Evolutionary conservation across 148 eudicot genomes (phyloP), one percentile per base, ranked within the genome.

Genomic region (Chenopodium berlandieri): DNA sequence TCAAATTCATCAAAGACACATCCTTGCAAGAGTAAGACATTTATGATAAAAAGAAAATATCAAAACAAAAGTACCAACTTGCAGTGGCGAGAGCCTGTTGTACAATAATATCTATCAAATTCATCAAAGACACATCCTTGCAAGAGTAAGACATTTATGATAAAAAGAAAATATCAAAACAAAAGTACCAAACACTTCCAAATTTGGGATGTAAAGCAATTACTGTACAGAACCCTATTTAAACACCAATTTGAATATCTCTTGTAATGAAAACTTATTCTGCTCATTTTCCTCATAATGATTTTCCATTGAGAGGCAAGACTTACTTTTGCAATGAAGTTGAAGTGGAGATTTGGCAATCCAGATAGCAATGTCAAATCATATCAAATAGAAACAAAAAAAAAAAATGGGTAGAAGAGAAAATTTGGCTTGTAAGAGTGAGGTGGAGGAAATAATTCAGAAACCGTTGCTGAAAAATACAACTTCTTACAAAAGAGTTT

Each of bases 21-120:
- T 72, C 79, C 76, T 66, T 54, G 47, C 78, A 64, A 27, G 68
- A 50, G 44, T 32, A 37, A 27, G 22, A 86, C 19, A 50, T 17
- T 4, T n/a, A 67, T n/a, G 11, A 44, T 44, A 37, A 37, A 37
- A 37, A 37, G 44, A 5, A 37, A 37, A 37, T 37, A 37, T 37
- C 44, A 37, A 37, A 37, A 37, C 44, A 37, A 37, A 37, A 37
- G 44, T 37, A 37, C 44, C 5, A 37, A 54, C 90, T 88, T 70
- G 98, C 95, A 77, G 94, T 85, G 52, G 94, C 97, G 74, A 92
- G 93, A 86, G 93, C 97, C 99, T 96, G 91, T 67, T 74, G 74
- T 82, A 75, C 22, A 84, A 82, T 72, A 79, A 60, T 44, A 82
- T 79, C 78, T 84, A 88, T 84, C 84, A 82, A 81, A 50, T 73